phyloP scores from a whole-genome alignment of 371 early-diverging fungal genomes.

The Mortierella sp. region DNA sequence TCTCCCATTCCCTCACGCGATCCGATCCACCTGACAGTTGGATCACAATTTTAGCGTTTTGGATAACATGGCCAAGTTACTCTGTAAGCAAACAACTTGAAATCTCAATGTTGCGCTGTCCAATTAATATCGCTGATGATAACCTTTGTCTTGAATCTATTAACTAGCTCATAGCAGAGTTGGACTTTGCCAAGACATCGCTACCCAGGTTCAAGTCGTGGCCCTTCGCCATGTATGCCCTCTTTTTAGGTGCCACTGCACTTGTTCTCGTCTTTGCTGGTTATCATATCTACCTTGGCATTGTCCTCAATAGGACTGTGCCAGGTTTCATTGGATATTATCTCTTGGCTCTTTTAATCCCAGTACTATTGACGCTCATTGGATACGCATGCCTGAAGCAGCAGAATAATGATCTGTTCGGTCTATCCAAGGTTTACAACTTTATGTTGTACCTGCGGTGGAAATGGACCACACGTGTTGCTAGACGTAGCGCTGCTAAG shows the following conservation, averaged over 20 bases:
- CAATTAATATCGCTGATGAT: background rate
- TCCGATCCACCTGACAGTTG: conserved; percentile 57
- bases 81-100: conserved; percentile 26
- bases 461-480: conserved; percentile 8
- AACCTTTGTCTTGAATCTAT: conserved; percentile 1
- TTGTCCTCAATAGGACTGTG: conserved; percentile 36
- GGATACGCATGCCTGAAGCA: conserved; percentile 61
- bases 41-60: conserved; percentile 79
- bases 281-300: conserved; percentile 71
- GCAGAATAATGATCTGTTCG: conserved; percentile 47
- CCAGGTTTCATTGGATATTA: conserved; percentile 68
- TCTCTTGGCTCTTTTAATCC: conserved; percentile 69
- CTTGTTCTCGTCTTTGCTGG: conserved; percentile 69
- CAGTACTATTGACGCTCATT: conserved; percentile 60
- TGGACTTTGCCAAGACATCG: conserved; percentile 79
- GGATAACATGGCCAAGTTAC: conserved; percentile 79
- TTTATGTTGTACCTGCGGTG: conserved; percentile 30
- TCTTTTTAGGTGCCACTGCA: conserved; percentile 69
- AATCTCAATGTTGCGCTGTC: background rate
- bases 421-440: conserved; percentile 41
- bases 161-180: conserved; percentile 69
- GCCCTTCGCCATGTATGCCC: conserved; percentile 77
- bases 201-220: conserved; percentile 78
- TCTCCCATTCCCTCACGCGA: background rate
- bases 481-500: conserved; percentile 18